A percentile compares a stretch with the other conserved stretches of the same genome.
phyloP scores from a whole-genome alignment of 192 early-diverging fungal species.

The Phycomyces blakesleeanus region DNA sequence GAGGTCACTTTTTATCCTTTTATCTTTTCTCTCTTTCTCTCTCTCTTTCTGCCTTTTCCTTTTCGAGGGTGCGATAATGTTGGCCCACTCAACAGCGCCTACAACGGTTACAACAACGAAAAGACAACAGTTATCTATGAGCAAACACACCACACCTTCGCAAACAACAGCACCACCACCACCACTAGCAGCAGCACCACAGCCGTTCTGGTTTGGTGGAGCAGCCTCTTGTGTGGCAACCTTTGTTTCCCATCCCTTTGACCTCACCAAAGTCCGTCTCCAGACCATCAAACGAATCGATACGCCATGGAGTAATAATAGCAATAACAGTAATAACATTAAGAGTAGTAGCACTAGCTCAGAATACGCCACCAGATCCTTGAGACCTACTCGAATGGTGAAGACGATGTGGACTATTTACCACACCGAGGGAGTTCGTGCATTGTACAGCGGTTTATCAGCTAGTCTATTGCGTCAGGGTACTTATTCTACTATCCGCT shows the following conservation, averaged over 20 bases:
- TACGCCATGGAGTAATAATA: slow-evolving; percentile 6
- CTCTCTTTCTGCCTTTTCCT: no score
- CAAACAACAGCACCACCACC: no score
- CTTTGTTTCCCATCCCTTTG: slow-evolving; percentile 76
- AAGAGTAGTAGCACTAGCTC: no score
- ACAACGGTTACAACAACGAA: no score
- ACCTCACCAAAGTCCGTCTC: slow-evolving; percentile 87
- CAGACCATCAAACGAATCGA: slow-evolving; percentile 34
- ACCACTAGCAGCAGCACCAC: background rate
- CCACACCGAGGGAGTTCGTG: slow-evolving; percentile 60
- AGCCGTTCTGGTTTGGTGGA: slow-evolving; percentile 39
- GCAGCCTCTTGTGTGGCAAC: slow-evolving; percentile 54
- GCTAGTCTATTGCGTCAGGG: slow-evolving; percentile 71
- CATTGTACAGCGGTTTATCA: slow-evolving; percentile 67
- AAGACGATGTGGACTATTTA: slow-evolving; percentile 70
- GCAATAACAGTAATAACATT: no score
- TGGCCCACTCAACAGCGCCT: no score
- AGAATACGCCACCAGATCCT: slow-evolving; percentile 17
- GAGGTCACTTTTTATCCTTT: no score
- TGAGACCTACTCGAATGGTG: slow-evolving; percentile 50
- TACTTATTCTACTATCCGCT: slow-evolving; percentile 81
- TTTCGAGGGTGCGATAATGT: no score
- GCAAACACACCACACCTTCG: no score
- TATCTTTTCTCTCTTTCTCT: no score
- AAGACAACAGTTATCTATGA: no score